Evolutionary conservation across 192 early-diverging fungal genomes (phyloP), one percentile per base, ranked within the genome.

Genomic region (Chytriomyces hyalinus): DNA sequence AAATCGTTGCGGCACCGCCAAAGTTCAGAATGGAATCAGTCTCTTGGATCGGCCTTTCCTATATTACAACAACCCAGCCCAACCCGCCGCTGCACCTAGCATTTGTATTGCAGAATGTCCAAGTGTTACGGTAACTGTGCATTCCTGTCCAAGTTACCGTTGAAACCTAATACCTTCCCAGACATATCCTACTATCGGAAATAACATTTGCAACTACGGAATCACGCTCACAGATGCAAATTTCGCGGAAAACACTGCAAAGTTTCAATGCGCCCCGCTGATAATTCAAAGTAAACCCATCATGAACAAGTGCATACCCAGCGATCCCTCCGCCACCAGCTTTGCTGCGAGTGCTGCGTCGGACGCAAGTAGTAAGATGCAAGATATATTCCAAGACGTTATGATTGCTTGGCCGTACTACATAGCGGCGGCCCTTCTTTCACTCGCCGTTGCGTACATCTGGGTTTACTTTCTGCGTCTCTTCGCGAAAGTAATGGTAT

Each of bases 381-480:
- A 70, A 51, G 24, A 26, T 17, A 48, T 78, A 6, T 43, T 78
- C 5, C 15, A 20, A n/a, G 77, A 78, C 50, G 62, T 78, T 26
- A 45, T 60, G 46, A 65, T 49, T n/a, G 36, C 26, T 11, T 72
- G 69, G 77, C 60, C 60, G 61, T 73, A 45, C 45, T 65, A 63
- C 49, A 36, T 78, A 17, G 77, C 28, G 6, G 47, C 61, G 13
- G 62, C 72, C 5, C 72, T 78, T 72, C 8, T 78, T 8, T 46
- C 85, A 2, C 70, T 87, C 36, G 62, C 84, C 36, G 17, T 85
- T 28, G 81, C 75, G 49, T 81, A 79, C 61, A 70, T 81, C 59
- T 88, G 84, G 81, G 57, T 83, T 49, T 67, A 82, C 26, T 64
- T 86, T 1, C 75, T 88, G 50, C 80, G 79, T 48, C 62, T 72